These are phyloP conservation scores for Boletus coccyginus DNA, from an alignment of 768 basidiomycete genomes.

Conservation along the genomic window DNA sequence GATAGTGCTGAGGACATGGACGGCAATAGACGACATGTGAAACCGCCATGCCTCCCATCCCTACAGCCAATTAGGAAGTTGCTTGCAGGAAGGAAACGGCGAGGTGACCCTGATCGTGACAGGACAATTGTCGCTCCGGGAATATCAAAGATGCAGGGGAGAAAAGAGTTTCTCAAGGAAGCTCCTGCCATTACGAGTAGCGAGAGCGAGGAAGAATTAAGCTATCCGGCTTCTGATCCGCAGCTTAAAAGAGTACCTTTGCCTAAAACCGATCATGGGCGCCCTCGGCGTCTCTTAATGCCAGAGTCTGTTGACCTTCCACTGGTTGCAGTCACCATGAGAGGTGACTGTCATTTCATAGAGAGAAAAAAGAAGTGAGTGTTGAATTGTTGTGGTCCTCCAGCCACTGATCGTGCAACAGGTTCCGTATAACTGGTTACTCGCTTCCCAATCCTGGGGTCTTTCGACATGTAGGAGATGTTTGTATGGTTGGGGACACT, in stretches of 20 bases:
- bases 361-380: slow-evolving; percentile 32
- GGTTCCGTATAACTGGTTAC: slow-evolving; percentile 34
- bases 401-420: slow-evolving; percentile 20
- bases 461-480: slow-evolving; percentile 46
- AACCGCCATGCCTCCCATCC: slow-evolving; percentile 1
- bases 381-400: background rate
- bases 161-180: slow-evolving; percentile 5
- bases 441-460: slow-evolving; percentile 38
- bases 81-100: slow-evolving; percentile 9
- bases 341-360: slow-evolving; percentile 45
- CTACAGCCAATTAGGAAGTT: slow-evolving; percentile 13
- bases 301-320: slow-evolving; percentile 31
- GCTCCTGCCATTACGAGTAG: slow-evolving; percentile 12
- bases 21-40: background rate
- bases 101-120: slow-evolving; percentile 1
- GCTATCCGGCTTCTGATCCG: slow-evolving; percentile 15
- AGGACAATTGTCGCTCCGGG: background rate
- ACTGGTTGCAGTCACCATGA: slow-evolving; percentile 44
- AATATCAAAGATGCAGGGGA: slow-evolving; percentile 6
- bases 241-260: slow-evolving; percentile 29
- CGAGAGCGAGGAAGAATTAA: slow-evolving; percentile 14
- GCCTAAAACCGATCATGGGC: slow-evolving; percentile 33
- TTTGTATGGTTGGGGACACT: slow-evolving; percentile 39
- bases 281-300: slow-evolving; percentile 31
- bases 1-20: background rate